Conservation (phyloP, 1,139 yeast genomes). For the Geotrichum fermentans region DNA sequence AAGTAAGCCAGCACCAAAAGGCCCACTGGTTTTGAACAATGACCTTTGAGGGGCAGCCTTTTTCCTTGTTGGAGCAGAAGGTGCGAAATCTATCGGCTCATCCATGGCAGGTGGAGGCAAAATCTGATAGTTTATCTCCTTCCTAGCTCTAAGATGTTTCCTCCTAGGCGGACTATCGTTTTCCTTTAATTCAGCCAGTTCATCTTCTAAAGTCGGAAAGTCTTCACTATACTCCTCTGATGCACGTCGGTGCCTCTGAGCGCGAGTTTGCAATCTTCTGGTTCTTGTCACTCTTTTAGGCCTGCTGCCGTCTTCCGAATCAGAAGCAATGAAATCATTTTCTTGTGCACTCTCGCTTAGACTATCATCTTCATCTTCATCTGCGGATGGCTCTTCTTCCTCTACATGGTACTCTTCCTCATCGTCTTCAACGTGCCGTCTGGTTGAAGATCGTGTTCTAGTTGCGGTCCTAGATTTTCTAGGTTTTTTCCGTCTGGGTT, state of each 20-base stretch:
- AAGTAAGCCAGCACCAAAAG: constrained; percentile 64
- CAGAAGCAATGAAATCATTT: constrained; percentile 22
- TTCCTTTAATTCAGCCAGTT: constrained; percentile 48
- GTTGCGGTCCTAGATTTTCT: constrained; percentile 16
- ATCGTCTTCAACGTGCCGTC: constrained; percentile 25
- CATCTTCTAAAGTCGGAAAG: constrained; percentile 37
- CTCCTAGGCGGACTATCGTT: constrained; percentile 50
- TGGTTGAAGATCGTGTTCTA: not conserved
- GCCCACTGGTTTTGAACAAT: constrained; percentile 34
- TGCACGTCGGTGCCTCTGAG: constrained; percentile 20
- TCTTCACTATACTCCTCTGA: constrained; percentile 33
- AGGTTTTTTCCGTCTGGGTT: constrained; percentile 15
- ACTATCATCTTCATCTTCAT: constrained; percentile 21
- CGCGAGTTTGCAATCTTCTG: constrained; percentile 29
- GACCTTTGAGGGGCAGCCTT: constrained; percentile 26
- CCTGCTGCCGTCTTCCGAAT: constrained; percentile 26
- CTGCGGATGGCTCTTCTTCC: constrained; percentile 21
- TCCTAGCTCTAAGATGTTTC: constrained; percentile 72
- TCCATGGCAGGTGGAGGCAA: constrained; percentile 69
- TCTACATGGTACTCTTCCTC: constrained; percentile 27
- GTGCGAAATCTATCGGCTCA: constrained; percentile 36
- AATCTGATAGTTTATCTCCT: constrained; percentile 73
- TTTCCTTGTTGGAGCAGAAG: constrained; percentile 30
- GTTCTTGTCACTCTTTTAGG: constrained; percentile 38
- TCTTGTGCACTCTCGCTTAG: constrained; percentile 4